A percentile compares a stretch with the other conserved stretches of the same genome.
These are phyloP conservation scores for Draba incana DNA, from an alignment of 345 rosid genomes.

Conservation along the genomic window DNA sequence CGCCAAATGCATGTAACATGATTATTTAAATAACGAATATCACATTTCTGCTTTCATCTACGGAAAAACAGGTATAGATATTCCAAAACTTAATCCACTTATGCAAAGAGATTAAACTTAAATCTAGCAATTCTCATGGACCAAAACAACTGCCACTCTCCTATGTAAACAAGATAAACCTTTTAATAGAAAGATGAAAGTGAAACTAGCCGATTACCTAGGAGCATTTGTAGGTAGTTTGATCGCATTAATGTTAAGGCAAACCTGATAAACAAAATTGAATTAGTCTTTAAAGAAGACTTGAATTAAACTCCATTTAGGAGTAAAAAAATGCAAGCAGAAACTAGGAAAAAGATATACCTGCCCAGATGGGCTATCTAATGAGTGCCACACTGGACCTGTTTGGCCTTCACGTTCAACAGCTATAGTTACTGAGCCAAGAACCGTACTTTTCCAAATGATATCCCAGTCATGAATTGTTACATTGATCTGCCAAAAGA, in stretches of 20 bases:
- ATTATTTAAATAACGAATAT: too few species aligned
- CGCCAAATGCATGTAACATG: constrained; percentile 23
- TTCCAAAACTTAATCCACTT: too few species aligned
- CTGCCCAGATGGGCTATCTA: constrained; percentile 96
- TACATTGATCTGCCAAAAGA: constrained; percentile 69
- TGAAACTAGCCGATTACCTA: constrained; percentile 54
- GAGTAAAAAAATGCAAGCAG: neutral
- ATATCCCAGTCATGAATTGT: constrained; percentile 99
- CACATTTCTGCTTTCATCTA: too few species aligned
- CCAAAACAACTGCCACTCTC: constrained; percentile 1
- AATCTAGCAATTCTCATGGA: neutral
- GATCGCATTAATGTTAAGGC: constrained; percentile 80
- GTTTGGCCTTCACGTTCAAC: constrained; percentile 93
- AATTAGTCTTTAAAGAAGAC: constrained; percentile 26
- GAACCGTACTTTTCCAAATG: constrained; percentile 97
- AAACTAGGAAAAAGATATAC: constrained; percentile 47
- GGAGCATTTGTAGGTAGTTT: constrained; percentile 62
- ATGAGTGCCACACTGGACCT: constrained; percentile 82
- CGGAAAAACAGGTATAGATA: too few species aligned
- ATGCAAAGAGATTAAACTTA: too few species aligned
- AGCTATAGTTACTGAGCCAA: constrained; percentile 87
- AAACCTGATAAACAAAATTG: constrained; percentile 62
- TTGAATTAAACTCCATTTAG: neutral
- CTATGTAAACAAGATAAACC: constrained; percentile 6
- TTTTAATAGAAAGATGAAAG: constrained; percentile 5